These are phyloP conservation scores for Nyssa sinensis DNA, from an alignment of 148 eudicot genomes.

Conservation along the genomic window DNA sequence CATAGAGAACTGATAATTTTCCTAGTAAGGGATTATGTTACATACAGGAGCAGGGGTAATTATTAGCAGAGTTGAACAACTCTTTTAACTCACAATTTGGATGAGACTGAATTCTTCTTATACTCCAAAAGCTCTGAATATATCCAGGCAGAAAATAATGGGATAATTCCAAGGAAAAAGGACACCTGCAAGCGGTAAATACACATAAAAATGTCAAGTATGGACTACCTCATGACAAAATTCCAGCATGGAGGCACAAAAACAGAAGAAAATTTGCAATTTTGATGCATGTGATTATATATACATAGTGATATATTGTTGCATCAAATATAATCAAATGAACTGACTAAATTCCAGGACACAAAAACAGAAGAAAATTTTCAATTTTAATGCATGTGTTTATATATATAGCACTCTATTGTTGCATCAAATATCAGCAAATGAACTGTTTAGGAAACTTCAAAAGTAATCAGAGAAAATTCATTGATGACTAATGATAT, in stretches of 20 bases:
- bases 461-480: too few relatives aligned
- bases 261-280: not conserved
- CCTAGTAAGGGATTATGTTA: not conserved
- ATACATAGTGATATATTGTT: too few relatives aligned
- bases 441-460: too few relatives aligned
- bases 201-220: not conserved
- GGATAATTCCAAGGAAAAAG: conserved; percentile 66
- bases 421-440: too few relatives aligned
- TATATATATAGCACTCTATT: too few relatives aligned
- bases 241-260: not conserved
- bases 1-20: not conserved
- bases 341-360: too few relatives aligned
- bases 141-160: conserved; percentile 59
- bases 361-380: too few relatives aligned
- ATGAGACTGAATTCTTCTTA: conserved; percentile 39
- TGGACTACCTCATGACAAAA: not conserved
- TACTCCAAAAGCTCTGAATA: conserved; percentile 73
- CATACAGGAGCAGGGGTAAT: not conserved
- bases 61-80: not conserved
- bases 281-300: not conserved
- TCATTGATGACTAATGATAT: too few relatives aligned
- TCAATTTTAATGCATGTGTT: too few relatives aligned
- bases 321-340: too few relatives aligned
- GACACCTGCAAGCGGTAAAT: conserved; percentile 56
- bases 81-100: conserved; percentile 53